Base-by-base conservation (phyloP, 23 red algal species). In the Agarophyton chilense region DNA sequence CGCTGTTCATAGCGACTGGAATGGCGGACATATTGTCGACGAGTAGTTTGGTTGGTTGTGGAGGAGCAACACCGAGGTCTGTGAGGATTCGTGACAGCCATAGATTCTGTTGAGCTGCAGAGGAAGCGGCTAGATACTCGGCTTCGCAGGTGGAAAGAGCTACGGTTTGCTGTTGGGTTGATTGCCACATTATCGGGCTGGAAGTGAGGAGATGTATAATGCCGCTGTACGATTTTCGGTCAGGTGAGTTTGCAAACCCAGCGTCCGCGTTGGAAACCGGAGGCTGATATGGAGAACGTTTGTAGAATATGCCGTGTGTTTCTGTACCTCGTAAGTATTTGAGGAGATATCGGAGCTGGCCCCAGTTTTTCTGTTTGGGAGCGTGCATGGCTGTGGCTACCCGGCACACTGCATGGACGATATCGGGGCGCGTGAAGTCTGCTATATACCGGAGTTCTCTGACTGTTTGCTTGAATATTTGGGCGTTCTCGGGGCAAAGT, bases 61-160 rank as follows among this genome's bases (percentile, higher is more conserved):
- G 12, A 13, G 42, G 44, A 16, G 14, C 7, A n/a, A 47, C 42
- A 16, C 75, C 75, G 11, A 79, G 40, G 18, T 79, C 40, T 10
- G 8, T 29, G 10, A 55, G 75, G 10, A 79, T 10, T 19, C 46
- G 42, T 24, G 12, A 44, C 8, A 79, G 46, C 75, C 75, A 79
- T 13, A 52, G 32, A 29, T 18, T 29, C 12, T 79, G 11, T 44
- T 54, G 75, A 10, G 0, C 50, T 54, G 75, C 75, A 8, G 1
- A 54, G 25, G 75, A 55, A 9, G 75, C 46, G 75, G 40, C 40
- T 14, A 79, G 11, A 28, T 1, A 79, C 32, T 79, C 75, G 7
- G 75, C 75, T 2, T 79, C 75, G 50, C 53, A 79, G 11, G 75
- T 79, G 25, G 75, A 79, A 39, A 79, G 40, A n/a, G 44, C 75